A percentile compares a stretch with the other conserved stretches of the same genome.
These are phyloP conservation scores for Eucalyptus camaldulensis DNA, from an alignment of 345 rosid genomes.

Conservation along the genomic window DNA sequence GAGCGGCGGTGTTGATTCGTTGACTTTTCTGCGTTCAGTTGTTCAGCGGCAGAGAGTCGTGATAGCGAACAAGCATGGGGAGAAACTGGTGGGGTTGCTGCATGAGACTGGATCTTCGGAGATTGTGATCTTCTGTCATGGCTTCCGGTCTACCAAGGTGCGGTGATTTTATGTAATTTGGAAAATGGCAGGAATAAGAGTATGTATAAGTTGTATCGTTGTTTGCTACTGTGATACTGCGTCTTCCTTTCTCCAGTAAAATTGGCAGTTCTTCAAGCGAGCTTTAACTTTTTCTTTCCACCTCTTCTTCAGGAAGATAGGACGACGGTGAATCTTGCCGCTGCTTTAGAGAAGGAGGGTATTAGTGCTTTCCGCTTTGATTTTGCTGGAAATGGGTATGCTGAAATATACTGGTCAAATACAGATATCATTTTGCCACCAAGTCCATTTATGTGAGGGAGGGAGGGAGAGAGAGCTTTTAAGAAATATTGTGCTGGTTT, in stretches of 20 bases:
- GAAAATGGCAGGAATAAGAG: background rate
- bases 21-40: background rate
- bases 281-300: background rate
- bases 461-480: background rate
- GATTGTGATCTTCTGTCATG: conserved; percentile 70
- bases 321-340: conserved; percentile 46
- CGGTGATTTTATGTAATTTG: background rate
- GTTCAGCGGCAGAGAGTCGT: conserved; percentile 19
- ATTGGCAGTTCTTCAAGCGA: background rate
- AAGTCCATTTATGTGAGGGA: background rate
- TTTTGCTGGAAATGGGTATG: conserved; percentile 81
- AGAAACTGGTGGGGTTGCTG: conserved; percentile 63
- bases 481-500: background rate
- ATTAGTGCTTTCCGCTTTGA: conserved; percentile 71
- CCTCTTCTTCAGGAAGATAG: conserved; percentile 24
- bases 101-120: conserved; percentile 66
- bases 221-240: background rate
- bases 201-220: background rate
- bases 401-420: background rate
- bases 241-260: background rate
- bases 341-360: conserved; percentile 58
- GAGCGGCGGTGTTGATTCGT: background rate
- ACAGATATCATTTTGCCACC: background rate
- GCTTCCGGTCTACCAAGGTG: conserved; percentile 68
- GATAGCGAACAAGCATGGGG: conserved; percentile 47